Conservation (phyloP, 2,329 filamentous ascomycete genomes). For the Clonostachys rhizophaga region DNA sequence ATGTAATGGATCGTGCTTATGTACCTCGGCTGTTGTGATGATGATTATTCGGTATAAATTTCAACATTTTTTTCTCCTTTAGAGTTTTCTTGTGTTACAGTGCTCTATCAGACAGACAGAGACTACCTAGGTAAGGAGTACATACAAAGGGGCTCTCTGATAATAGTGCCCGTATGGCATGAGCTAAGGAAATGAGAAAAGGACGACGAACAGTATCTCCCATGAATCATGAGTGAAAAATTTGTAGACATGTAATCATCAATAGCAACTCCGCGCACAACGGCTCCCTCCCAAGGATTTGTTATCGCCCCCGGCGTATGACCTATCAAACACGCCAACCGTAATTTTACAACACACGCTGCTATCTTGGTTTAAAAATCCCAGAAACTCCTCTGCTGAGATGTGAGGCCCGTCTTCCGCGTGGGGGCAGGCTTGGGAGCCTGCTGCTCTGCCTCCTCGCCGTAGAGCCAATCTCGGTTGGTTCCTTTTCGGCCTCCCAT, state of each 20-base stretch:
- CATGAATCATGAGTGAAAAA: slow-evolving; percentile 25
- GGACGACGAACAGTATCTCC: slow-evolving; percentile 9
- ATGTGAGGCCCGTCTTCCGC: slow-evolving; percentile 23
- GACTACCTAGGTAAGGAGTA: too few species aligned
- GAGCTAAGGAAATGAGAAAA: slow-evolving; percentile 4
- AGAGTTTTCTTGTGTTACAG: too few species aligned
- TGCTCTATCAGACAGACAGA: too few species aligned
- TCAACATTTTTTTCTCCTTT: too few species aligned
- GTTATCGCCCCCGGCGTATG: too few species aligned
- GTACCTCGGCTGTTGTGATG: neutral
- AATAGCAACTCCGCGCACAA: slow-evolving; percentile 1
- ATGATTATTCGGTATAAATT: neutral
- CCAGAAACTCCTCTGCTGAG: slow-evolving; percentile 38
- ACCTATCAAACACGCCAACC: too few species aligned
- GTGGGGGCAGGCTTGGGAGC: slow-evolving; percentile 17
- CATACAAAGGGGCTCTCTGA: too few species aligned
- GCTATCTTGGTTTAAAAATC: slow-evolving; percentile 30
- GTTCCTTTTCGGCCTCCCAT: slow-evolving; percentile 59
- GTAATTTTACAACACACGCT: neutral
- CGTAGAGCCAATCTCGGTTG: slow-evolving; percentile 52
- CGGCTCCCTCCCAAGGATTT: too few species aligned
- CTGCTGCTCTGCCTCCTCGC: slow-evolving; percentile 12
- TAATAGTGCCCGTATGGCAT: neutral
- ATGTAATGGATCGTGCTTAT: too few species aligned
- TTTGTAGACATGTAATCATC: slow-evolving; percentile 19